Evolutionary conservation across 2,329 filamentous ascomycete genomes (phyloP), one percentile per base, ranked within the genome.

Genomic region (Arthrobotrys megalospora): DNA sequence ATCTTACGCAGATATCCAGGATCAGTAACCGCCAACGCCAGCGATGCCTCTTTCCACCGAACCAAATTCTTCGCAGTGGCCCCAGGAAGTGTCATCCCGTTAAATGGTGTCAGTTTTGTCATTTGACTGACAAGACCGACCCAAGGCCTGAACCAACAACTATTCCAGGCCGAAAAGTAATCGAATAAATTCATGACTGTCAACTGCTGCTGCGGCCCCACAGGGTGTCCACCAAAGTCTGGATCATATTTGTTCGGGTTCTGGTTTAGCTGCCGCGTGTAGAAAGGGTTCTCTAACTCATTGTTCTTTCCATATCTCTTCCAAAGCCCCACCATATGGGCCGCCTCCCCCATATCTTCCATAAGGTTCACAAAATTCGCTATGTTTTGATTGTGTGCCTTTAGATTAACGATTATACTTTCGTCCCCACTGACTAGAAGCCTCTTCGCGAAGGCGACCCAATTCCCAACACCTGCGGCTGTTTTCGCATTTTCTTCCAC

Each of bases 71-170:
- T 24, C 19, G 4, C 34, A 10, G 41, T 16, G 34, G 45, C 41
- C n/a, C 64, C 64, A 1, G 52, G 50, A 24, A 68, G n/a, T n/a
- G n/a, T n/a, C n/a, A n/a, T n/a, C n/a, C n/a, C n/a, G n/a, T n/a
- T n/a, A n/a, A n/a, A 8, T 0, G 65, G 65, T 7, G 36, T 34
- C 24, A 68, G 32, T 14, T 12, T 43, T 21, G 21, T 32, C 6
- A 43, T 34, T 5, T 47, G n/a, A 10, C 12, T 16, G n/a, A 55
- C 10, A 1, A 67, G 24, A 53, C 24, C 24, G 32, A 3, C 36
- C 64, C 52, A 19, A 16, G 64, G 64, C 10, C 34, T 21, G 1
- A 32, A 38, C 65, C 65, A 68, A 28, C 65, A 68, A 7, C 65
- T 36, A 19, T 68, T 58, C 65, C 65, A 68, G 6, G n/a, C 38